These are phyloP conservation scores for Clarireedia homoeocarpa DNA, from an alignment of 2,329 filamentous ascomycete species.

Conservation along the genomic window DNA sequence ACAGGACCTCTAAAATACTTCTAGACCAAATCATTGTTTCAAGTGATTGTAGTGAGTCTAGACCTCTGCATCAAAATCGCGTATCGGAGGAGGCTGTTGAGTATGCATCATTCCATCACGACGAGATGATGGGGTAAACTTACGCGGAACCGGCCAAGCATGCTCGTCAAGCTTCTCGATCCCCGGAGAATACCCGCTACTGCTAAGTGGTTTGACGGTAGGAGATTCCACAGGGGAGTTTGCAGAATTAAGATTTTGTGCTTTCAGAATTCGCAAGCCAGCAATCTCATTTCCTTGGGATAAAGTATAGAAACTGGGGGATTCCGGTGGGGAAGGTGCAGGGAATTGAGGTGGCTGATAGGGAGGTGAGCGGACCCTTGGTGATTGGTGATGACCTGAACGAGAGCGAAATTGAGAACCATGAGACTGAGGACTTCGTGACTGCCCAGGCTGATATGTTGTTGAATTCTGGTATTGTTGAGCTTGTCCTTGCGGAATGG, in stretches of 20 bases:
- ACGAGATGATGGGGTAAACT: no score
- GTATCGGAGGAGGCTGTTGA: background rate
- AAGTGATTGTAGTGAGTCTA: background rate
- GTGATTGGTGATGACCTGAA: background rate
- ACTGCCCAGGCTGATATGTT: background rate
- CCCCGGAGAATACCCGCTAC: background rate
- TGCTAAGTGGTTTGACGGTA: background rate
- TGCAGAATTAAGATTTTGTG: background rate
- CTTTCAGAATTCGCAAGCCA: background rate
- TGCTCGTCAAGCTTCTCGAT: slow-evolving; percentile 1
- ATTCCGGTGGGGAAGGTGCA: background rate
- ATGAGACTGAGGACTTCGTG: background rate
- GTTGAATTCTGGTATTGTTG: background rate
- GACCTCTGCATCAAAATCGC: background rate
- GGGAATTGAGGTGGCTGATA: background rate
- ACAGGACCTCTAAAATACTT: no score
- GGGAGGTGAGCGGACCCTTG: background rate
- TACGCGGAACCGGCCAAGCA: background rate
- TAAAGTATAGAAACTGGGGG: background rate
- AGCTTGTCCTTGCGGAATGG: background rate
- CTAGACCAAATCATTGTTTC: background rate
- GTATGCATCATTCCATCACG: background rate
- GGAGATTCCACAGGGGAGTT: background rate
- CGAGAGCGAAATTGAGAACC: background rate
- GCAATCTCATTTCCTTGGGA: background rate